Evolutionary conservation across 2,329 filamentous ascomycete species (phyloP).

Genomic region (Thermoascus crustaceus): DNA sequence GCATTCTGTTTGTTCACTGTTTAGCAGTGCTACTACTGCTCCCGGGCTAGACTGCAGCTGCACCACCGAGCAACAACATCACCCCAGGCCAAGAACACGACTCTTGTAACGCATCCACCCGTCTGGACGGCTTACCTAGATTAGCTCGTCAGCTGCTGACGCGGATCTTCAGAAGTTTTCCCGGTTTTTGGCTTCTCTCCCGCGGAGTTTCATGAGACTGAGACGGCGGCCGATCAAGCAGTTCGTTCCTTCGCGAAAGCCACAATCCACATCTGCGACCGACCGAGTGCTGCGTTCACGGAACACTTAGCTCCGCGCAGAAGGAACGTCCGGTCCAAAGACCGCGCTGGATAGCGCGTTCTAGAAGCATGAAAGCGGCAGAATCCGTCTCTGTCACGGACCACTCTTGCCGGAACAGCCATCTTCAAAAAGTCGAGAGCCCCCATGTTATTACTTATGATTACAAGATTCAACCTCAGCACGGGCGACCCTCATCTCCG

Average conservation of each 20-base stretch:
- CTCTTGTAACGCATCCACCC: no score
- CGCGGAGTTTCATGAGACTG: conserved; percentile 37
- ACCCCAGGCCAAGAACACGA: no score
- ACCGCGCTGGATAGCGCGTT: conserved; percentile 47
- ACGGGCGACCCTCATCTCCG: conserved; percentile 44
- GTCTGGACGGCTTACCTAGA: no score
- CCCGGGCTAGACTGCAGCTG: no score
- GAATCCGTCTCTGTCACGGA: conserved; percentile 47
- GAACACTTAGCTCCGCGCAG: conserved; percentile 36
- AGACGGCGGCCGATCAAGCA: conserved; percentile 51
- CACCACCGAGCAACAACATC: no score
- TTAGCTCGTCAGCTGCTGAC: no score
- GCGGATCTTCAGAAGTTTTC: no score
- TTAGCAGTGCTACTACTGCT: no score
- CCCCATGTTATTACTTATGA: no score
- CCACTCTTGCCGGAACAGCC: conserved; percentile 51
- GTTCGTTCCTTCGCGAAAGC: conserved; percentile 45
- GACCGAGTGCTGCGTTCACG: no score
- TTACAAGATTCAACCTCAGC: conserved; percentile 39
- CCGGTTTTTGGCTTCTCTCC: conserved; percentile 38
- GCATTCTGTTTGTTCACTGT: no score
- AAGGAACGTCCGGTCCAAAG: conserved; percentile 37
- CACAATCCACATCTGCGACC: conserved; percentile 54
- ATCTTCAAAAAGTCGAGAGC: conserved; percentile 38
- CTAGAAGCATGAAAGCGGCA: conserved; percentile 27